A percentile compares a stretch with the other conserved stretches of the same genome.
phyloP scores from a whole-genome alignment of 345 rosid species.

The Salix brachista region DNA sequence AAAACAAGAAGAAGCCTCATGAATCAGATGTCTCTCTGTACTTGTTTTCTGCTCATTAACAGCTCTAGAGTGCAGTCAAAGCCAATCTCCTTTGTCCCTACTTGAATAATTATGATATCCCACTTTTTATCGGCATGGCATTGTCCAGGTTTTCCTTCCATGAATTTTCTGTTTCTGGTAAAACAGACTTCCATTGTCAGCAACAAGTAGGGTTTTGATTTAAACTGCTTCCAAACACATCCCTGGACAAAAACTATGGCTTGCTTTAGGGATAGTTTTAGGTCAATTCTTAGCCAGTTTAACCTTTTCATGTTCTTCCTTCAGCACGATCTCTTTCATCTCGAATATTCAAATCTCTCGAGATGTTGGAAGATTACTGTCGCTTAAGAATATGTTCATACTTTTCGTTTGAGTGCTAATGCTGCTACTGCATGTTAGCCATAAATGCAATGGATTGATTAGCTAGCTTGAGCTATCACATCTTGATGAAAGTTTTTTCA shows the following conservation, averaged over 20 bases:
- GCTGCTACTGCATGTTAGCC: not conserved
- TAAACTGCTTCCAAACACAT: not conserved
- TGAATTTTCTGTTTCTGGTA: not conserved
- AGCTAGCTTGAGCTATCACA: not conserved
- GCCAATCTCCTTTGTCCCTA: conserved; percentile 37
- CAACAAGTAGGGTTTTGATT: not conserved
- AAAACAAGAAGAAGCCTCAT: not conserved
- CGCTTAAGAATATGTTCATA: not conserved
- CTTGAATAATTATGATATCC: not conserved
- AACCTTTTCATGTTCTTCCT: not conserved
- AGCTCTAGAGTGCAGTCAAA: conserved; percentile 70
- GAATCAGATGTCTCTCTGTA: not conserved
- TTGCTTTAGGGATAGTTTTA: not conserved
- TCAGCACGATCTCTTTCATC: not conserved
- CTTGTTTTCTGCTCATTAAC: conserved; percentile 42
- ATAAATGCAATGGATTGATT: not conserved
- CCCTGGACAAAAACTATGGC: not conserved
- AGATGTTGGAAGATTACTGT: not conserved
- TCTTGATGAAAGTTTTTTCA: not conserved
- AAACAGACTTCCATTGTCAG: not conserved
- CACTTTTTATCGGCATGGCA: not conserved
- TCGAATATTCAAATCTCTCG: not conserved
- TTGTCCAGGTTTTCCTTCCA: not conserved
- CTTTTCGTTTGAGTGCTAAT: not conserved
- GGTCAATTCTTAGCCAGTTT: no score